Evolutionary conservation across 371 early-diverging fungal species (phyloP), one percentile per base, ranked within the genome.

Genomic region (Funneliformis caledonium): DNA sequence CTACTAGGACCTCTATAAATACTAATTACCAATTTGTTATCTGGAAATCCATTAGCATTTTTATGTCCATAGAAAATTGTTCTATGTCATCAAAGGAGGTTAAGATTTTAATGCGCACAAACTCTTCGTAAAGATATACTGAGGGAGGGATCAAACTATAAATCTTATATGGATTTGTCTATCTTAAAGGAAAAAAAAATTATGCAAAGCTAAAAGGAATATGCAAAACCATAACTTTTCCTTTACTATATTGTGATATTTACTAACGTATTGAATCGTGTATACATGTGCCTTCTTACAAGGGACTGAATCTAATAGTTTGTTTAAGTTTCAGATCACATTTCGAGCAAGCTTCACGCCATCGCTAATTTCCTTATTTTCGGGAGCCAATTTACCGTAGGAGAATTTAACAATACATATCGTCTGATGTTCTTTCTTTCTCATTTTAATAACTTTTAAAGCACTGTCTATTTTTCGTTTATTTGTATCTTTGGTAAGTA

Each of bases 41-140:
- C 76, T 76, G 76, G 1, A 76, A 76, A n/a, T 76, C 43, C 76
- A 62, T 62, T 10, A 76, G 62, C 10, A 64, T 65, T 65, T n/a
- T 42, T 33, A 76, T 76, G 31, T 64, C 26, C 11, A 14, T 64
- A 2, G 76, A 43, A 56, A 76, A 76, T 26, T 76, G 64, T 43
- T 76, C 76, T 47, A 76, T 76, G 22, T 76, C 64, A 76, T 65
- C 65, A 65, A 76, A 76, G 42, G 43, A 62, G 31, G 5, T 76
- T 10, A 65, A 65, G 26, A 64, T 22, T 62, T 48, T 76, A 42
- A 76, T 76, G 48, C 43, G 0, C 5, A 22, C 76, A 48, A 76
- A 76, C 37, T 76, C 76, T 10, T 76, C 64, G 48, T 62, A 76
- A 4, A 76, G 43, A 65, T 76, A 76, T 76, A 76, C 16, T 62